Base-by-base conservation (phyloP, 1,284 basidiomycete genomes). In the Irpex lacteus region DNA sequence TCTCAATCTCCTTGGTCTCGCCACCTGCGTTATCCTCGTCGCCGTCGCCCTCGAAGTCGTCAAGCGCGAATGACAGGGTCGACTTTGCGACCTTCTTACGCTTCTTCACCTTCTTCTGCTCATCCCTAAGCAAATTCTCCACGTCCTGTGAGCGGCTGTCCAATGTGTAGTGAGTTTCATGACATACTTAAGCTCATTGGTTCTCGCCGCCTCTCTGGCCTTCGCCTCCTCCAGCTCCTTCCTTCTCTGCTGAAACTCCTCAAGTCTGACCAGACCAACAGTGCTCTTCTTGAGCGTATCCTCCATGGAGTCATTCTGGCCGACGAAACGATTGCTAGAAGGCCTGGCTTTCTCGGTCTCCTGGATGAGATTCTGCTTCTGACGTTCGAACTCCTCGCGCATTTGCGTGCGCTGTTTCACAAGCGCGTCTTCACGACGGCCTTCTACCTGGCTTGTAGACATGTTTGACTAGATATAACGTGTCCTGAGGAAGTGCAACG, bases 281-380 rank as follows among this genome's bases (percentile, higher is more conserved):
- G 98, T 99, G 59, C 85, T 91, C 72, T 95, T 87, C 81, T 98
- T 98, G 60, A 99, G 84, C 9, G 87, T 86, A 65, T 99, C 98
- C 75, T 98, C 97, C 82, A 98, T 89, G 4, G 92, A 95, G 74
- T 98, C 97, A 76, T 94, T 90, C 76, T 98, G 94, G 4, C 93
- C 92, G 19, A 96, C 91, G 76, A 99, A 99, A 63, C 96, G 92
- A 72, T 92, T 91, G 0, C 85, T 79, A 0, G 92, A 93, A 5
- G 92, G 88, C 62, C 92, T 87, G 65, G 91, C 85, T 77, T 94
- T 93, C 79, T 94, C 92, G 1, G 91, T 93, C 76, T 92, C 91
- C 67, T 82, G 86, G 68, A 92, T 87, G 73, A 97, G 87, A 54
- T 85, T 87, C 69, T 91, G 88, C 73, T 95, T 95, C 75, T 96